These are phyloP conservation scores for Cyclotella baltica DNA, from an alignment of 108 stramenopile genomes.

Conservation along the genomic window DNA sequence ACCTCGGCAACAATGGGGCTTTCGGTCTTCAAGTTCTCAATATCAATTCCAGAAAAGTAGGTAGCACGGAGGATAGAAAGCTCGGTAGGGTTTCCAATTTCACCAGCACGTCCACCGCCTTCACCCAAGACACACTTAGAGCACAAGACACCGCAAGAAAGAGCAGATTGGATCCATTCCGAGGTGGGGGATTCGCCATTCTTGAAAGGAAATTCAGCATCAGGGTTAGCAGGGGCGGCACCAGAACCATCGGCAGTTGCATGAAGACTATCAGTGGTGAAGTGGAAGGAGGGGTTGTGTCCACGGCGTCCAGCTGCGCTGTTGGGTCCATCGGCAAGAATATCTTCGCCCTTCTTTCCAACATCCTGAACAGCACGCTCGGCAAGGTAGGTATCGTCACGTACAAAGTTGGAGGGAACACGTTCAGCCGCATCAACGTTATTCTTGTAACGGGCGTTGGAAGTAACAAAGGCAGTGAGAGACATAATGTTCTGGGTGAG, in stretches of 20 bases:
- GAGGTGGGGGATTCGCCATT: slow-evolving; percentile 65
- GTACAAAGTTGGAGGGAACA: slow-evolving; percentile 59
- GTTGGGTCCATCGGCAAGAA: slow-evolving; percentile 33
- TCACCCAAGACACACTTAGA: slow-evolving; percentile 81
- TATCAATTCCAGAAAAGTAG: slow-evolving; percentile 79
- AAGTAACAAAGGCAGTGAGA: slow-evolving; percentile 79
- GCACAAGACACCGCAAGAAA: slow-evolving; percentile 81
- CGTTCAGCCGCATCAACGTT: slow-evolving; percentile 64
- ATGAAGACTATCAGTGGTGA: slow-evolving; percentile 34
- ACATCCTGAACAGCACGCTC: slow-evolving; percentile 58
- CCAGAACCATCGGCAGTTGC: too few species aligned
- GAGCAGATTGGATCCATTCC: slow-evolving; percentile 63
- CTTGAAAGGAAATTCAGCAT: slow-evolving; percentile 52
- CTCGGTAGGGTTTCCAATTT: slow-evolving; percentile 92
- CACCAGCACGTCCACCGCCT: slow-evolving; percentile 74
- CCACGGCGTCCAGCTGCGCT: slow-evolving; percentile 43
- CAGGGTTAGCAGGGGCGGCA: too few species aligned
- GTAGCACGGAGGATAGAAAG: slow-evolving; percentile 84
- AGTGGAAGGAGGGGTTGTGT: slow-evolving; percentile 45
- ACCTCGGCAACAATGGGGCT: slow-evolving; percentile 79
- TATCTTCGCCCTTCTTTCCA: slow-evolving; percentile 36
- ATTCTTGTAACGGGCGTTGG: slow-evolving; percentile 73
- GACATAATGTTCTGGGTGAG: slow-evolving; percentile 96
- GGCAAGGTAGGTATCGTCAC: slow-evolving; percentile 66
- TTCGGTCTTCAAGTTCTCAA: slow-evolving; percentile 65